These are phyloP conservation scores for Penicillium taxi DNA, from an alignment of 495 filamentous ascomycete species.

Conservation along the genomic window DNA sequence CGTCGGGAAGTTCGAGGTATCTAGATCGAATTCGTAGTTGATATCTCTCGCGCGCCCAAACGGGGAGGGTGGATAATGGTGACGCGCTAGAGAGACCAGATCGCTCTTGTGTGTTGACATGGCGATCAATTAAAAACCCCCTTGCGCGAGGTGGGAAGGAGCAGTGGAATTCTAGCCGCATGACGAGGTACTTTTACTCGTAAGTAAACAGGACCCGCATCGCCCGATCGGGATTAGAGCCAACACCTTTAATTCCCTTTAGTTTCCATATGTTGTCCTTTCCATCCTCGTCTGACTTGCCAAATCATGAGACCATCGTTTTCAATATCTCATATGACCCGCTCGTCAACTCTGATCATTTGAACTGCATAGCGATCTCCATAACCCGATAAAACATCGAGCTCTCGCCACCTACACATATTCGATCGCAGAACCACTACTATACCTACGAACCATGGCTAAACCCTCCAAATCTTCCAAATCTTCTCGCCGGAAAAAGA, in stretches of 20 bases:
- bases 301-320: not conserved
- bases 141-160: slow-evolving; percentile 4
- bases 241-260: not conserved
- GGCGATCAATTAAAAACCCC: slow-evolving; percentile 4
- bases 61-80: slow-evolving; percentile 26
- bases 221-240: slow-evolving; percentile 20
- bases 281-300: not conserved
- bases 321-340: slow-evolving; percentile 23
- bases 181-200: not conserved
- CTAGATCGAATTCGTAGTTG: slow-evolving; percentile 22
- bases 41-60: slow-evolving; percentile 28
- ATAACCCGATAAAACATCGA: slow-evolving; percentile 3
- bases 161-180: not conserved
- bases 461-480: slow-evolving; percentile 37
- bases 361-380: slow-evolving; percentile 5
- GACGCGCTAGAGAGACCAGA: slow-evolving; percentile 18
- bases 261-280: not conserved
- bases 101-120: slow-evolving; percentile 14
- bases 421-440: no score
- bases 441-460: slow-evolving; percentile 31
- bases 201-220: slow-evolving; percentile 20
- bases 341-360: slow-evolving; percentile 22
- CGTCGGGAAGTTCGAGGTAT: slow-evolving; percentile 24
- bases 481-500: slow-evolving; percentile 28
- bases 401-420: not conserved